phyloP scores from a whole-genome alignment of 148 eudicot genomes.

The Persicaria tinctoria region DNA sequence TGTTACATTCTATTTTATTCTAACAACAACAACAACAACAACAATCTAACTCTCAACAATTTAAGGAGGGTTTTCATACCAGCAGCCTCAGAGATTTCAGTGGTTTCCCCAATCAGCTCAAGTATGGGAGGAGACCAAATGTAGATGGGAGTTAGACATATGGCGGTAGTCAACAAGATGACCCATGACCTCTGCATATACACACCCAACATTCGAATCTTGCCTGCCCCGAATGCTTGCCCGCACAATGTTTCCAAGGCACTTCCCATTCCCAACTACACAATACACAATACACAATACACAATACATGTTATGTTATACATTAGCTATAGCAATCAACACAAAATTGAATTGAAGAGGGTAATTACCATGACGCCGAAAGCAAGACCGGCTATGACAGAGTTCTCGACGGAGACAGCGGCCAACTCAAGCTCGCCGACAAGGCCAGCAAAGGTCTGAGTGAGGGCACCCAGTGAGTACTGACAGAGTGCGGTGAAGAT shows the following conservation, averaged over 20 bases:
- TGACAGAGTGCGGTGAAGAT: conserved; percentile 45
- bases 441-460: conserved; percentile 46
- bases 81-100: conserved; percentile 54
- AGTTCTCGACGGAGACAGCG: conserved; percentile 50
- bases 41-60: too few relatives aligned
- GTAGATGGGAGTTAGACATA: conserved; percentile 43
- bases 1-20: too few relatives aligned
- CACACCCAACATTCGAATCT: conserved; percentile 49
- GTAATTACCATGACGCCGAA: conserved; percentile 46
- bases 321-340: background rate
- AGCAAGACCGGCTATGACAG: conserved; percentile 52
- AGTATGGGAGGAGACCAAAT: conserved; percentile 57
- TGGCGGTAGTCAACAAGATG: conserved; percentile 43
- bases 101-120: conserved; percentile 39
- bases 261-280: conserved; percentile 79
- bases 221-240: conserved; percentile 80
- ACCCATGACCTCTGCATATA: conserved; percentile 88
- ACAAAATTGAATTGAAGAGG: background rate
- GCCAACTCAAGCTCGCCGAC: conserved; percentile 50
- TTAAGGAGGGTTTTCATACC: conserved; percentile 22
- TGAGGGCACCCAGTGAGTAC: conserved; percentile 49
- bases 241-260: conserved; percentile 83
- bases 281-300: too few relatives aligned
- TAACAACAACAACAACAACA: too few relatives aligned
- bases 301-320: background rate